A percentile compares a stretch with the other conserved stretches of the same genome.
Evolutionary conservation across 768 basidiomycete genomes (phyloP).

Genomic region (Suillus lakei): DNA sequence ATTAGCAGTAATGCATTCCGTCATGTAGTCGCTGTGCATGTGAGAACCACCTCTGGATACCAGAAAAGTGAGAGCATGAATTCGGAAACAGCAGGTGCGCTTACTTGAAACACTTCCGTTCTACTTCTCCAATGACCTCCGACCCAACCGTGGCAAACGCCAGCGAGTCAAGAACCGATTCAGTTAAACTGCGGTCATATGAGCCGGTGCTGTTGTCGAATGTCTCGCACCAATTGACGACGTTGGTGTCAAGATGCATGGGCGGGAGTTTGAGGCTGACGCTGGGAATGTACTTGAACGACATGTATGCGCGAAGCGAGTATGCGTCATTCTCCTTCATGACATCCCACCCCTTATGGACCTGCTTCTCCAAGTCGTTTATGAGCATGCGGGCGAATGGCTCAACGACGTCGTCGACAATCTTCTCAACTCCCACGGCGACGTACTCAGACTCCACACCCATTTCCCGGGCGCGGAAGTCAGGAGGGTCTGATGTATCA

Average conservation of each 20-base stretch:
- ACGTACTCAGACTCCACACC: constrained; percentile 13
- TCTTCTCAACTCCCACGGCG: constrained; percentile 23
- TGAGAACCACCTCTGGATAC: constrained; percentile 27
- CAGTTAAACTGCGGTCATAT: constrained; percentile 41
- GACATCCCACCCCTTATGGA: constrained; percentile 22
- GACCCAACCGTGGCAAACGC: constrained; percentile 22
- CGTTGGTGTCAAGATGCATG: neutral
- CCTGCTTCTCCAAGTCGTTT: constrained; percentile 24
- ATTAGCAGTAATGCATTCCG: constrained; percentile 14
- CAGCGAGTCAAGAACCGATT: constrained; percentile 37
- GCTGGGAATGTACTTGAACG: constrained; percentile 10
- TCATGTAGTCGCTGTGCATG: constrained; percentile 29
- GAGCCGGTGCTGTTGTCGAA: constrained; percentile 35
- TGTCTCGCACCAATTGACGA: constrained; percentile 27
- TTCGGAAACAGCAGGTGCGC: constrained; percentile 10
- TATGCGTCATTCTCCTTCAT: constrained; percentile 30
- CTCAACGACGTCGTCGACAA: constrained; percentile 20
- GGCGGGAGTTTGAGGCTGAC: neutral
- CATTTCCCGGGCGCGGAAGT: constrained; percentile 16
- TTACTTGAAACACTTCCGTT: constrained; percentile 37
- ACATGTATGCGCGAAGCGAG: constrained; percentile 31
- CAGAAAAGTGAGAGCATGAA: neutral
- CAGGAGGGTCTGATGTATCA: neutral
- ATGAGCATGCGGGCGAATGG: constrained; percentile 23
- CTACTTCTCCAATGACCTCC: constrained; percentile 17